A percentile compares a stretch with the other conserved stretches of the same genome.
Evolutionary conservation across 225 moss, liverwort and hornwort genomes (phyloP).

Genomic region (Pseudoscleropodium purum): DNA sequence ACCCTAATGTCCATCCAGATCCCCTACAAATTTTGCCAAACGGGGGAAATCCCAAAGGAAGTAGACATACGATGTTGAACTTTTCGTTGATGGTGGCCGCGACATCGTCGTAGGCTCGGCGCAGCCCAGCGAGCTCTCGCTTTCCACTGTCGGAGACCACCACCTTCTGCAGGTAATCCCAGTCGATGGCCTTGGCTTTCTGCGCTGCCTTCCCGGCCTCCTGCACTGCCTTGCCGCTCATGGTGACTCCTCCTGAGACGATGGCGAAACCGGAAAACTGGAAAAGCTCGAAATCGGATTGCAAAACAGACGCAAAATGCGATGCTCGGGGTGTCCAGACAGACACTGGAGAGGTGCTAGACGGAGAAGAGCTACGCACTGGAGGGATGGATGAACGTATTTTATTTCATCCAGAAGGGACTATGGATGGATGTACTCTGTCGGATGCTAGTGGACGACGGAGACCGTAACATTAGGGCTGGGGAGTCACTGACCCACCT

Average conservation of each 20-base stretch:
- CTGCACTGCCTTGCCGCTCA: conserved; percentile 43
- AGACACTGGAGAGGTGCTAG: neutral
- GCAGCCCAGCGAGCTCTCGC: conserved; percentile 67
- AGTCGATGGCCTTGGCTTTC: conserved; percentile 75
- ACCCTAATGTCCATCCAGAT: neutral
- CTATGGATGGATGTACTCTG: neutral
- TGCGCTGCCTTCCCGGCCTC: conserved; percentile 46
- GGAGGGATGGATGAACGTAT: neutral
- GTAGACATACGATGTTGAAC: conserved; percentile 55
- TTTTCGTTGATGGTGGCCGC: conserved; percentile 81
- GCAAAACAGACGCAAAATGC: neutral
- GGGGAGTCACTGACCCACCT: too few relatives aligned
- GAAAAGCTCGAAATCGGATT: neutral
- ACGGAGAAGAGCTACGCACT: neutral
- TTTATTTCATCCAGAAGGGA: neutral
- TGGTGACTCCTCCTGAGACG: conserved; percentile 2
- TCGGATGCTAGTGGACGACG: too few relatives aligned
- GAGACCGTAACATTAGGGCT: neutral
- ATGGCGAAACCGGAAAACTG: neutral
- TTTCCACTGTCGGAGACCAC: conserved; percentile 87
- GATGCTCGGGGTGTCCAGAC: neutral
- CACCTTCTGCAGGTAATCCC: conserved; percentile 84
- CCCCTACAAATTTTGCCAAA: neutral
- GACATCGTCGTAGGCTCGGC: conserved; percentile 87
- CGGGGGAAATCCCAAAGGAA: neutral